Evolutionary conservation across 2,329 filamentous ascomycete species (phyloP).

Genomic region (Fusarium tuaranense): DNA sequence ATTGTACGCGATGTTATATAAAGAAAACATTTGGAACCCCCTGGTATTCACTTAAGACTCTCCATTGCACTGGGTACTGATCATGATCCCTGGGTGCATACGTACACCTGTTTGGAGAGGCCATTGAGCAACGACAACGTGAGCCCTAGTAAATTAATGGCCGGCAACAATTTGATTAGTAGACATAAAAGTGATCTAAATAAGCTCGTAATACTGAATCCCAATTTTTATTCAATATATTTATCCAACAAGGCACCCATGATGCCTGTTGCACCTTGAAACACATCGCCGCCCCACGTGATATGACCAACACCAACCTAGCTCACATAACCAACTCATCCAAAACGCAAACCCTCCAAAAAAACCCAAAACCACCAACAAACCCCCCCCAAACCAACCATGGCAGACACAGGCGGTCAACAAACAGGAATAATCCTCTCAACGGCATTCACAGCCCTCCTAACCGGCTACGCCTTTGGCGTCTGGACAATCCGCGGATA

Average conservation of each 20-base stretch:
- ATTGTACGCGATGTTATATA: not conserved
- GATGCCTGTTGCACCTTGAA: not conserved
- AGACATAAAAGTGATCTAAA: not conserved
- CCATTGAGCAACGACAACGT: not conserved
- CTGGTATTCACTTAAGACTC: not conserved
- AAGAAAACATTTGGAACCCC: not conserved
- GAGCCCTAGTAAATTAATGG: not conserved
- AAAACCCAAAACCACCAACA: not conserved
- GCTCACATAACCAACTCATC: conserved; percentile 27
- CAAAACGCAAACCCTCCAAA: conserved; percentile 9
- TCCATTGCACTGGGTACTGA: too few species aligned
- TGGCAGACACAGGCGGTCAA: conserved; percentile 54
- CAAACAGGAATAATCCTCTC: conserved; percentile 73
- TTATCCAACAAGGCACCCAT: not conserved
- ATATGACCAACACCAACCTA: conserved; percentile 22
- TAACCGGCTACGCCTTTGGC: conserved; percentile 85
- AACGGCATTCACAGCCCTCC: conserved; percentile 78
- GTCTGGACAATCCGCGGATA: conserved; percentile 76
- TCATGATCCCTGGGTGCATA: not conserved
- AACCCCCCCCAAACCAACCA: conserved; percentile 12
- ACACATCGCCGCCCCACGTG: conserved; percentile 33
- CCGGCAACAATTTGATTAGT: accelerated
- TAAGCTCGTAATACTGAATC: not conserved
- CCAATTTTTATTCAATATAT: not conserved
- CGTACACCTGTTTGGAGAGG: not conserved